These are phyloP conservation scores for Phaseolus lunatus DNA, from an alignment of 306 rosid species.

Conservation along the genomic window DNA sequence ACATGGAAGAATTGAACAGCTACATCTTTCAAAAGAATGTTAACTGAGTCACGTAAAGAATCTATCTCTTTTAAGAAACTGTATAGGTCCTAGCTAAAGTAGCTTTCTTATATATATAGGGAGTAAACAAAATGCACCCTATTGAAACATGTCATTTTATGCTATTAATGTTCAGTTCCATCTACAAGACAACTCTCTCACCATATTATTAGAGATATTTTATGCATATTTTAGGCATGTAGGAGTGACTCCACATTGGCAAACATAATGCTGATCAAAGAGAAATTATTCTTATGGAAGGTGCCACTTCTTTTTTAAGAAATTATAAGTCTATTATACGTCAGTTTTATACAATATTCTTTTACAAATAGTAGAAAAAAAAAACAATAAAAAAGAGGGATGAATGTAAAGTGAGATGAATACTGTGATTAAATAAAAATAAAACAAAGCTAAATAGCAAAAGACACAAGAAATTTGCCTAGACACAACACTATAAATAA, in stretches of 20 bases:
- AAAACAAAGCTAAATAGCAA: not conserved
- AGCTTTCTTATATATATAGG: not conserved
- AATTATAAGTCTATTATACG: not conserved
- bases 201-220: constrained; percentile 19
- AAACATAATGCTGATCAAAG: not conserved
- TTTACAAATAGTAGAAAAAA: not conserved
- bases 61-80: not conserved
- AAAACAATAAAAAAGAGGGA: not conserved
- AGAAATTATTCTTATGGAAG: constrained; percentile 8
- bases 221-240: constrained; percentile 12
- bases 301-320: constrained; percentile 2
- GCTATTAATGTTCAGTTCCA: constrained; percentile 35
- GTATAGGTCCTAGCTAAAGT: not conserved
- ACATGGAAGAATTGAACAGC: not conserved
- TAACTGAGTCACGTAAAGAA: not conserved
- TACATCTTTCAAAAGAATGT: too few relatives aligned
- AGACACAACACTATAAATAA: too few relatives aligned
- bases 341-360: not conserved
- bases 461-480: not conserved
- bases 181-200: constrained; percentile 22
- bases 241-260: constrained; percentile 20
- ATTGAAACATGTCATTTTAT: constrained; percentile 28
- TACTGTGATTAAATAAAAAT: not conserved
- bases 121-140: constrained; percentile 20
- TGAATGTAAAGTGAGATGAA: not conserved